Percentiles rank a stretch among this genome's conserved stretches.
Evolutionary conservation across 345 rosid genomes (phyloP).

Genomic region (Citrus unshiu): DNA sequence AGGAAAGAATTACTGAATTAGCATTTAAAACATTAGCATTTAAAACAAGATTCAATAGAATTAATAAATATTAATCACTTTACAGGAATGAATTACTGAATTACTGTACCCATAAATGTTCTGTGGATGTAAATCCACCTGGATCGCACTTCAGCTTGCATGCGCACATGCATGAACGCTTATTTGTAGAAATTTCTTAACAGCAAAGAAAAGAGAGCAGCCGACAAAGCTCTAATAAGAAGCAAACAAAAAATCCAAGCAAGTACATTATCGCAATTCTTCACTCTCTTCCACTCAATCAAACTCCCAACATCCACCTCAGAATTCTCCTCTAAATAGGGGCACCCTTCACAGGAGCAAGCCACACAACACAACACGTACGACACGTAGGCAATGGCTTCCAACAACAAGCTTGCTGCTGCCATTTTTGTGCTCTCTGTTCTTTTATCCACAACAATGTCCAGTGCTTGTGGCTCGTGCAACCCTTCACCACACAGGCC

Average conservation of each 20-base stretch:
- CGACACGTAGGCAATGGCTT: slow-evolving; percentile 36
- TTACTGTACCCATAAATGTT: too few species aligned
- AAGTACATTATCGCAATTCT: slow-evolving; percentile 19
- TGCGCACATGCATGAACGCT: too few species aligned
- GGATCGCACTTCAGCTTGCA: too few species aligned
- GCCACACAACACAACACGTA: background rate
- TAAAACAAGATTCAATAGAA: too few species aligned
- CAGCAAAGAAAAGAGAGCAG: background rate
- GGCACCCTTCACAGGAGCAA: background rate
- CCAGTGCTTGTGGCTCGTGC: slow-evolving; percentile 35
- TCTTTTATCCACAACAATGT: slow-evolving; percentile 23
- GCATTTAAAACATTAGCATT: too few species aligned
- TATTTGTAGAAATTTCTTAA: background rate
- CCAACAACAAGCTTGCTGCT: slow-evolving; percentile 21
- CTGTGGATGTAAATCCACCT: background rate
- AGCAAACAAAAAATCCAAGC: slow-evolving; percentile 30
- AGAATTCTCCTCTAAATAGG: slow-evolving; percentile 31
- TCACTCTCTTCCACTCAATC: slow-evolving; percentile 38
- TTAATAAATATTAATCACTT: too few species aligned
- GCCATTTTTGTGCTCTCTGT: slow-evolving; percentile 30
- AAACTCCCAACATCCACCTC: slow-evolving; percentile 29
- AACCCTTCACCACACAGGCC: slow-evolving; percentile 5
- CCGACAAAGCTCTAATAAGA: background rate
- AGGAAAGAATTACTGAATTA: too few species aligned
- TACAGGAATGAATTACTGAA: background rate